Base-by-base conservation (phyloP, 2,329 filamentous ascomycete species). In the Daldinia sp. region DNA sequence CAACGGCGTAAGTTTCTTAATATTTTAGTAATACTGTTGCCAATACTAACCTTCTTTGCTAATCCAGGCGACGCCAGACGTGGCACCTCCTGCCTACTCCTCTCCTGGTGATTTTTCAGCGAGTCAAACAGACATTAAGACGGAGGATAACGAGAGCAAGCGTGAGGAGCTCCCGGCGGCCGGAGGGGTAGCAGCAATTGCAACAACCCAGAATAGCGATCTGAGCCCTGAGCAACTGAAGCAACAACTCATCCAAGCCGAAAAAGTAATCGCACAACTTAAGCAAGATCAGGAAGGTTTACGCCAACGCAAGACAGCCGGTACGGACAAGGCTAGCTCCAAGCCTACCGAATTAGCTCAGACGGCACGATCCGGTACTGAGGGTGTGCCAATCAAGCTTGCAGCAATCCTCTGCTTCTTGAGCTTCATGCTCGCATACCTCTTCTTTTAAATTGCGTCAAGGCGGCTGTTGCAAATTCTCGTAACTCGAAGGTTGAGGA, bases 381-480 rank as follows among this genome's bases (percentile, higher is more conserved):
- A 94, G 74, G 95, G 96, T 23, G 95, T 99, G 3, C 90, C 96
- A 0, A 89, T 99, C 56, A 91, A 95, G 79, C 88, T 95, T 70
- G 93, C 93, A 50, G 95, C 96, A 23, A 84, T 89, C 23, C 84
- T 99, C 48, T 98, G 94, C 79, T 84, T 99, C 75, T 76, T 97
- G 71, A 94, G 93, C 84, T 99, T 99, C 84, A 82, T 99, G 78
- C 87, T 98, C 74, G 96, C 94, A 62, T 99, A 98, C 82, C 89
- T 98, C 81, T 94, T 99, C 85, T 99, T 99, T 82, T 99, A 90
- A 73, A 68, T 48, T 67, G 61, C 42, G 60, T 60, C 30, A 50
- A 63, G 37, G 57, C 7, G 66, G 46, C 58, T 65, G 37, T 60
- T 68, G 55, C 55, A 55, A 53, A 63, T 64, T 56, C 39, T 44